Conservation (phyloP, 805 yeast genomes). For the Candida xyloterini region DNA sequence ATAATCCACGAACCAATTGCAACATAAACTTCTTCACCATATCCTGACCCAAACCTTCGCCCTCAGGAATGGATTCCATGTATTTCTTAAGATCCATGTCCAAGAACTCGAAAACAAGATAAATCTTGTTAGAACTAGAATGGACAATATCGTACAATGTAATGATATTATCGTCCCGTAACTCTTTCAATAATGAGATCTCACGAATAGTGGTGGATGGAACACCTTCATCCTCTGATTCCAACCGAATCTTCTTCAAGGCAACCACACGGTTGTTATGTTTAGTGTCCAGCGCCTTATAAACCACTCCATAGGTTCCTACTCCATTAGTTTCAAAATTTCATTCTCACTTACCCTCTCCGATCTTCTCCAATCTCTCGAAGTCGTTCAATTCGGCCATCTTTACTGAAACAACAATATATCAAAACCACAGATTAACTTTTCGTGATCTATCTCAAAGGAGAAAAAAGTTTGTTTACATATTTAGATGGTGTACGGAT, state of each 20-base stretch:
- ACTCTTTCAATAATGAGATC: slow-evolving; percentile 88
- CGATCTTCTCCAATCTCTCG: slow-evolving; percentile 92
- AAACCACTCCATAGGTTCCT: slow-evolving; percentile 96
- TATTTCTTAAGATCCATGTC: slow-evolving; percentile 94
- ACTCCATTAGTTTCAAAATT: too few species aligned
- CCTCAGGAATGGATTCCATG: slow-evolving; percentile 93
- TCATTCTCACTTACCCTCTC: slow-evolving; percentile 64
- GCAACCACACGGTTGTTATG: slow-evolving; percentile 95
- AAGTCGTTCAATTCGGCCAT: slow-evolving; percentile 91
- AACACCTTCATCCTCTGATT: slow-evolving; percentile 97
- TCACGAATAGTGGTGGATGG: slow-evolving; percentile 98
- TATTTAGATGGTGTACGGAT: slow-evolving; percentile 8
- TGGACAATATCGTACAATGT: slow-evolving; percentile 91
- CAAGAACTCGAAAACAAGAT: slow-evolving; percentile 88
- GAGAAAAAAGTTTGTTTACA: slow-evolving; percentile 20
- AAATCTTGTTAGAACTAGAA: slow-evolving; percentile 87
- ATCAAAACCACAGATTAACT: neutral
- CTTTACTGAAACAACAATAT: slow-evolving; percentile 1
- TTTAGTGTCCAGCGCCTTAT: slow-evolving; percentile 86
- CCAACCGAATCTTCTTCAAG: slow-evolving; percentile 88
- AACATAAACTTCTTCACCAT: slow-evolving; percentile 91
- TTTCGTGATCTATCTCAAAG: slow-evolving; percentile 20
- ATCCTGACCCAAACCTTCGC: slow-evolving; percentile 83
- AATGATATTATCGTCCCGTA: slow-evolving; percentile 91
- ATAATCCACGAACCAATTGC: slow-evolving; percentile 86